A percentile compares a stretch with the other conserved stretches of the same genome.
phyloP scores from a whole-genome alignment of 371 early-diverging fungal species.

The Circinella minor region DNA sequence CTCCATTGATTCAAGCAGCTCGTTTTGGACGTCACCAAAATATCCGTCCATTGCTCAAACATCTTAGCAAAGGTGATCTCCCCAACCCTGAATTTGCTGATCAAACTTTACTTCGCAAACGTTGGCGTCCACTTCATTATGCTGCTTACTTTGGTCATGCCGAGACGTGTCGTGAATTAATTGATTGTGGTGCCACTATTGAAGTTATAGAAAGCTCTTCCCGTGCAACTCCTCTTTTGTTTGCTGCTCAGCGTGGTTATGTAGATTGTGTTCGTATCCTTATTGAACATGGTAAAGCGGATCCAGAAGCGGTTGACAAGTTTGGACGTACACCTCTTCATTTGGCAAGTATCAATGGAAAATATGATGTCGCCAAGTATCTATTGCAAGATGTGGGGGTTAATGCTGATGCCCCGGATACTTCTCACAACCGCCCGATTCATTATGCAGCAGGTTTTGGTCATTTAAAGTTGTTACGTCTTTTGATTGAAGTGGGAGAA shows the following conservation, averaged over 20 bases:
- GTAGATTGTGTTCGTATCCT: slow-evolving; percentile 49
- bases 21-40: slow-evolving; percentile 54
- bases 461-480: slow-evolving; percentile 40
- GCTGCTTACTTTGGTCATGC: slow-evolving; percentile 60
- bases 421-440: slow-evolving; percentile 52
- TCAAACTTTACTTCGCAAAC: slow-evolving; percentile 45
- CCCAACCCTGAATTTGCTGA: slow-evolving; percentile 37
- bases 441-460: slow-evolving; percentile 70
- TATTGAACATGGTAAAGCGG: slow-evolving; percentile 50
- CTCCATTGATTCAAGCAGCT: slow-evolving; percentile 61
- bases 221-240: slow-evolving; percentile 53
- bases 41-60: slow-evolving; percentile 36
- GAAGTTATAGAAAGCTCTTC: slow-evolving; percentile 43
- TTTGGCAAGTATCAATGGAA: slow-evolving; percentile 56
- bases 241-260: slow-evolving; percentile 55
- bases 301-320: slow-evolving; percentile 49
- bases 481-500: slow-evolving; percentile 48
- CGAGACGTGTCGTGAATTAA: slow-evolving; percentile 45
- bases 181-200: slow-evolving; percentile 52
- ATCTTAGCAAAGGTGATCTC: slow-evolving; percentile 28
- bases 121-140: slow-evolving; percentile 58
- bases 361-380: slow-evolving; percentile 41
- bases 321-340: slow-evolving; percentile 55
- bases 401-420: slow-evolving; percentile 52
- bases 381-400: slow-evolving; percentile 48